A percentile compares a stretch with the other conserved stretches of the same genome.
Conservation (phyloP, 257 asterid genomes). For the Paulownia fortunei region DNA sequence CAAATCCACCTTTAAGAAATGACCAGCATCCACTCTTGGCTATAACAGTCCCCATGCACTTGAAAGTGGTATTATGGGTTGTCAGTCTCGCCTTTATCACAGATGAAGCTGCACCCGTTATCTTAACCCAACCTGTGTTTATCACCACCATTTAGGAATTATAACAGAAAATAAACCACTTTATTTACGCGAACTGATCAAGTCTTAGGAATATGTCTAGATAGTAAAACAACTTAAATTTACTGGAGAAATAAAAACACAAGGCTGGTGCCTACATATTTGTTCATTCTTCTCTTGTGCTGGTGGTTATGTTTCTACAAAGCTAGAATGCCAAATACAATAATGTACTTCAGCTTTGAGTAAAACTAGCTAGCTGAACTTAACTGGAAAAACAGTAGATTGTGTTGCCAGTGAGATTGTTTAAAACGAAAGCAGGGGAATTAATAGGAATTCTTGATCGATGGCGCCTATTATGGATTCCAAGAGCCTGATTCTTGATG, state of each 20-base stretch:
- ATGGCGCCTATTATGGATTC: background rate
- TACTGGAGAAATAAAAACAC: background rate
- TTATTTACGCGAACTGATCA: background rate
- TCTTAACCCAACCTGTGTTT: conserved; percentile 63
- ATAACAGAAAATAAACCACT: background rate
- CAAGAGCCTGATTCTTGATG: conserved; percentile 33
- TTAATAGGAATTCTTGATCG: background rate
- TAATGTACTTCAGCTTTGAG: too few relatives aligned
- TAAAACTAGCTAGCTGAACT: conserved; percentile 27
- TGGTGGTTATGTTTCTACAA: too few relatives aligned
- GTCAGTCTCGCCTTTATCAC: conserved; percentile 43
- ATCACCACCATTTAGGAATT: background rate
- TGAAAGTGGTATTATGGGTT: conserved; percentile 40
- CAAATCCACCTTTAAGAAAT: conserved; percentile 72
- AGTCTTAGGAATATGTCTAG: background rate
- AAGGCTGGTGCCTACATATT: too few relatives aligned
- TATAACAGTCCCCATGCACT: conserved; percentile 54
- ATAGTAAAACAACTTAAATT: background rate
- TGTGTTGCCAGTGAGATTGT: conserved; percentile 54
- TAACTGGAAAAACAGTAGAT: conserved; percentile 66
- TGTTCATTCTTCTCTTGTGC: too few relatives aligned
- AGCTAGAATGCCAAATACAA: too few relatives aligned
- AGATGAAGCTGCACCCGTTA: conserved; percentile 46
- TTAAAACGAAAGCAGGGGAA: conserved; percentile 39
- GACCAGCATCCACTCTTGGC: conserved; percentile 68